Evolutionary conservation across 2,329 filamentous ascomycete genomes (phyloP), one percentile per base, ranked within the genome.

Genomic region (Fusarium tricinctum): DNA sequence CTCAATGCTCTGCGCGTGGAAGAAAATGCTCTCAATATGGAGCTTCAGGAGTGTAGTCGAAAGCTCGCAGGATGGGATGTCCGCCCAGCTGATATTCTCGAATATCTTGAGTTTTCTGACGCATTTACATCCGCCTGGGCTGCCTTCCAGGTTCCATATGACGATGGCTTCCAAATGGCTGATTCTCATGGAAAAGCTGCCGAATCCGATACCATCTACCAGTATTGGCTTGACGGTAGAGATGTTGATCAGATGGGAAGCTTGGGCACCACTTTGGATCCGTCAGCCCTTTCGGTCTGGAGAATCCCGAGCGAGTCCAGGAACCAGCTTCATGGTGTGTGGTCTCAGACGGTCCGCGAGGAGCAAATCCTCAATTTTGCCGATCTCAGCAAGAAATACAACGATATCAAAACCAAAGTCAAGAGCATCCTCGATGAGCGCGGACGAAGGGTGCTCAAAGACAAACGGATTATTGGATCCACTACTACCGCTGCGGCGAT

Each of bases 401-500:
- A 88, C 49, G 54, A 75, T 0, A 75, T 75, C 5, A 81, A 85
- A 13, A 69, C 77, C 1, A 73, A 75, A 7, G 69, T 89, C 1
- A 77, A 81, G 2, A 78, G 77, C 3, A 74, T 88, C 0, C 82
- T 82, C 20, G 79, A 77, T 8, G 79, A 86, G 44, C 78, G 70
- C 4, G 80, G 83, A 20, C 76, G 79, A 1, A 56, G 73, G 0
- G 79, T 84, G 0, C 80, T 92, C 4, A 76, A 78, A n/a, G 74
- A 70, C 0, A 91, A 87, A 70, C 80, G 84, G 2, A 82, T 94
- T 14, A 89, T 94, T 43, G 90, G 84, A 0, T 92, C 89, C 66
- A 94, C 91, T 0, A 93, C 91, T 0, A 93, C 89, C 0, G 89
- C 81, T 0, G 90, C 90, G 0, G 89, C 91, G 0, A 92, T 83